Evolutionary conservation across 306 rosid genomes (phyloP), one percentile per base, ranked within the genome.

Genomic region (Medicago lupulina): DNA sequence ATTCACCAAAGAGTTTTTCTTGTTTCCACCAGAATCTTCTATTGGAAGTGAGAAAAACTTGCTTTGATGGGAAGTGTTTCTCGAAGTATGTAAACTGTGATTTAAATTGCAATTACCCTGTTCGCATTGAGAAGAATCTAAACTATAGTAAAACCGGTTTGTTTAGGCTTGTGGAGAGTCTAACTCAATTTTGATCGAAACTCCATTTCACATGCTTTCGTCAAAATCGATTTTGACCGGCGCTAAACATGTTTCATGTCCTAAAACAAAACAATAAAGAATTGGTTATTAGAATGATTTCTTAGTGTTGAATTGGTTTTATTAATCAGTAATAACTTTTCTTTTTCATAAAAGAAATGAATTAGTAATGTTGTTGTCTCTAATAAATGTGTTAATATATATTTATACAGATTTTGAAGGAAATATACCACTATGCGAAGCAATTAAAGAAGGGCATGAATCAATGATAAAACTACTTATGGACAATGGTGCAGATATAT

Each of bases 371-470:
- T 8, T 34, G 58, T 40, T 49, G 0, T 31, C n/a, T 38, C 15
- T 55, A 55, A 38, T 25, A 39, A 69, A 12, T 60, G 14, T 15
- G 70, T n/a, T 60, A 55, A 75, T 38, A 53, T 55, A 3, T 28
- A 28, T 28, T 72, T 47, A 67, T 75, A 75, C 82, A 91, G 96
- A 91, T 78, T 34, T 41, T 3, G 81, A 82, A 23, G 93, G 91
- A 75, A 88, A 19, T 81, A 75, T 77, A 38, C 83, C 96, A 50
- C 12, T 91, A 12, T 85, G 89, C 84, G 96, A 87, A 83, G 90
- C 93, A 74, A 82, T 88, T 2, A 38, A 47, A 11, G 87, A 88
- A 11, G 59, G 73, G 8, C 88, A 91, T 72, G 80, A 81, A 73
- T 69, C 74, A 1, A 19, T 87, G 47, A 73, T 59, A 41, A 91